Base-by-base conservation (phyloP, 2,329 filamentous ascomycete genomes). In the Claviceps fusiformis region DNA sequence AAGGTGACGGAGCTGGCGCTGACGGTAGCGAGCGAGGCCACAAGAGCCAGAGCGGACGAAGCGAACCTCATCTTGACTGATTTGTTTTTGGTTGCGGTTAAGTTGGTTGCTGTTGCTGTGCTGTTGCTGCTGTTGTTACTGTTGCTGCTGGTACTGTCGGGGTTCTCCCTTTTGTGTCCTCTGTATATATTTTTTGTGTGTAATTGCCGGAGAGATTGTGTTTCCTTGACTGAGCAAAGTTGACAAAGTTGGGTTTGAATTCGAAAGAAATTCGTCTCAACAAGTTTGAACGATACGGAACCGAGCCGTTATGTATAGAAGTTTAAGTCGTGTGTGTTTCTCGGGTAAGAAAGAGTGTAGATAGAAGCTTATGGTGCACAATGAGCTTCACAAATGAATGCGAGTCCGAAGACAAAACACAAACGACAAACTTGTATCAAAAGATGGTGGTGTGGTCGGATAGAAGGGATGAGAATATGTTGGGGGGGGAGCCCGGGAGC, bases 1-100 rank as follows among this genome's bases (percentile, higher is more conserved):
- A 85, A 83, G 60, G 76, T 80, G 62, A 85, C 68, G 67, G 75
- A 77, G 64, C 64, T 66, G 56, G 75, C 77, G 54, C 64, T 65
- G 62, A 67, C 73, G 52, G 73, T 60, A 58, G 72, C 67, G 56
- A 72, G 73, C 55, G 70, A 61, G 60, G 75, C 71, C 58, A 71
- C 65, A 57, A 76, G 60, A 60, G 71, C 67, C 60, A 74, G 67
- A 64, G 77, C 62, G 62, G 74, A 62, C 58, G 67, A 68, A 63
- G 71, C 61, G 72, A 80, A 80, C 64, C 75, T 75, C 79, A 82
- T 82, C 55, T 72, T 79, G 73, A 64, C 58, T 61, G 60, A 44
- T 24, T 43, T 29, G 24, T 13, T 51, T 15, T 10, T 27, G 29
- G 24, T 3, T 46, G 35, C 35, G 8, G 41, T 19, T 2, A 3